Conservation (phyloP, 352 stramenopile species). For the Globisporangium canariense region DNA sequence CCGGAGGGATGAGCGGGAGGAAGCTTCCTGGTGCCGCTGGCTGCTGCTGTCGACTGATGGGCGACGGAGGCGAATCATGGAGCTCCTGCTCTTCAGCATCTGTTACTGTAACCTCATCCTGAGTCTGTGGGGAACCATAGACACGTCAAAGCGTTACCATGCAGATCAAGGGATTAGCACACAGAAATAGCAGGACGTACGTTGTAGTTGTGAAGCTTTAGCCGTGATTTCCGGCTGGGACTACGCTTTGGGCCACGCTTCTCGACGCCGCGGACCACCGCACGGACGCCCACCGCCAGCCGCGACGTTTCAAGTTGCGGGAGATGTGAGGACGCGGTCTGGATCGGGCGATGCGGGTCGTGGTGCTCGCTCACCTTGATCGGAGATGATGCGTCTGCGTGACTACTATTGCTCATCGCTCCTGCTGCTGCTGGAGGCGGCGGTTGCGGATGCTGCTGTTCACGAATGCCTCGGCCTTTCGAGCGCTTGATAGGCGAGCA, state of each 20-base stretch:
- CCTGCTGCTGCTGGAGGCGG: background rate
- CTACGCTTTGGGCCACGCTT: slow-evolving; percentile 42
- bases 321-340: slow-evolving; percentile 35
- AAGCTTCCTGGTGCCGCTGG: slow-evolving; percentile 1
- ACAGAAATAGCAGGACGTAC: slow-evolving; percentile 19
- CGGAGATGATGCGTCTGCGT: background rate
- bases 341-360: slow-evolving; percentile 20
- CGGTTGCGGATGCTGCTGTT: background rate
- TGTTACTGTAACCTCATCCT: background rate
- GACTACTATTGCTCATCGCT: background rate
- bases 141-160: background rate
- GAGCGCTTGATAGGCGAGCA: slow-evolving; percentile 36
- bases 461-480: slow-evolving; percentile 2
- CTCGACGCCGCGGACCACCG: slow-evolving; percentile 47
- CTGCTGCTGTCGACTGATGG: slow-evolving; percentile 7
- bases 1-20: slow-evolving; percentile 35
- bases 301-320: slow-evolving; percentile 52
- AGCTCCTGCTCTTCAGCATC: background rate
- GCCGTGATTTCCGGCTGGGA: slow-evolving; percentile 51
- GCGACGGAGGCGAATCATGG: background rate
- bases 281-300: slow-evolving; percentile 48
- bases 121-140: background rate
- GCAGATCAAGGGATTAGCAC: background rate
- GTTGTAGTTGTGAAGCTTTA: slow-evolving; percentile 62
- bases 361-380: slow-evolving; percentile 2